phyloP scores from a whole-genome alignment of 306 rosid species.

The Oemleria cerasiformis region DNA sequence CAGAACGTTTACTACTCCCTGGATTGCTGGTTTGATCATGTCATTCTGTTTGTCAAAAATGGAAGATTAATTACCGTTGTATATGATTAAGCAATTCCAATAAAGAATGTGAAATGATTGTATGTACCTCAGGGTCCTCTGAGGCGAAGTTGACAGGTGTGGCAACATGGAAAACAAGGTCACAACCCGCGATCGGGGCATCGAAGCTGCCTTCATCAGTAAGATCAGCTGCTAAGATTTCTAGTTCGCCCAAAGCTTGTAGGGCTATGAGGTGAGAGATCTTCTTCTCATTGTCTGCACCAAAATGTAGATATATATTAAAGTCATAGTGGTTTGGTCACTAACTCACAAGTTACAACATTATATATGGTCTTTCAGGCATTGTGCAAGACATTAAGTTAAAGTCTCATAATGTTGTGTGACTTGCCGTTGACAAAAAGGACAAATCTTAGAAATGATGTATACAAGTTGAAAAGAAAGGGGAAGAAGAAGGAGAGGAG shows the following conservation, averaged over 20 bases:
- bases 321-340: background rate
- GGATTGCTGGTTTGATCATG: slow-evolving; percentile 80
- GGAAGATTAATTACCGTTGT: background rate
- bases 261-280: slow-evolving; percentile 53
- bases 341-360: too few relatives aligned
- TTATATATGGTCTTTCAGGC: too few relatives aligned
- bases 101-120: background rate
- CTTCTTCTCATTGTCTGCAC: slow-evolving; percentile 56
- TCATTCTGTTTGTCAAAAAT: slow-evolving; percentile 48
- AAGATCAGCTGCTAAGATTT: slow-evolving; percentile 59
- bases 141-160: slow-evolving; percentile 81
- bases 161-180: slow-evolving; percentile 79
- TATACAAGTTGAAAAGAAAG: background rate
- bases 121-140: slow-evolving; percentile 74
- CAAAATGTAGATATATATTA: slow-evolving; percentile 3
- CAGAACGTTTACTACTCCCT: slow-evolving; percentile 66
- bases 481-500: background rate
- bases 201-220: slow-evolving; percentile 59
- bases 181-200: slow-evolving; percentile 65
- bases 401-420: too few relatives aligned
- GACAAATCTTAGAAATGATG: too few relatives aligned
- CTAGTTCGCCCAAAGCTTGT: slow-evolving; percentile 52
- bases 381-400: too few relatives aligned
- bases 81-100: background rate
- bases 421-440: background rate